These are phyloP conservation scores for Phytophthora sojae DNA, from an alignment of 352 stramenopile genomes.

Conservation along the genomic window DNA sequence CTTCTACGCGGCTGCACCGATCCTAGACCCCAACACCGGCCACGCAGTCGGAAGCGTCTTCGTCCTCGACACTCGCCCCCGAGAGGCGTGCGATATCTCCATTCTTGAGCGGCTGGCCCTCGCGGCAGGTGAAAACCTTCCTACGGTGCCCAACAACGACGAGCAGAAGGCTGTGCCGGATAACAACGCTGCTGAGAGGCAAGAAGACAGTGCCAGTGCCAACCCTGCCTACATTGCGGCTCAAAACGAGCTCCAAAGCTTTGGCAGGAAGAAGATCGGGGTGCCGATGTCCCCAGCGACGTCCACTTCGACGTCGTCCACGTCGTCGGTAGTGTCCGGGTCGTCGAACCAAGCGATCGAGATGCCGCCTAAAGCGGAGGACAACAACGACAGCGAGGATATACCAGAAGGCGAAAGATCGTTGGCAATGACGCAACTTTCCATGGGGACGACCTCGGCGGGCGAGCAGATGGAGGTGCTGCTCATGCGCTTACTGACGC, in stretches of 20 bases:
- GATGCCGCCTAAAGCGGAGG: constrained; percentile 13
- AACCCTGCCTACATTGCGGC: constrained; percentile 3
- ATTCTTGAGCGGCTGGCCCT: constrained; percentile 74
- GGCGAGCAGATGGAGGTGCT: constrained; percentile 71
- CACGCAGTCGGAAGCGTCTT: constrained; percentile 80
- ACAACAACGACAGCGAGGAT: constrained; percentile 9
- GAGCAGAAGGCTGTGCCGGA: constrained; percentile 6
- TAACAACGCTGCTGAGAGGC: constrained; percentile 13
- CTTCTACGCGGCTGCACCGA: constrained; percentile 93
- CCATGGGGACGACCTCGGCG: constrained; percentile 36
- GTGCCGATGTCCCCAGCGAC: constrained; percentile 27
- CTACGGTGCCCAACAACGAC: not conserved
- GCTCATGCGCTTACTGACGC: constrained; percentile 81
- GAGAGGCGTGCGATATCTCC: constrained; percentile 72
- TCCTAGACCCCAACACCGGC: constrained; percentile 65
- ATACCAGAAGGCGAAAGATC: constrained; percentile 14
- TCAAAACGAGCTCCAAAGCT: constrained; percentile 25
- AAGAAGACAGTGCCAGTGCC: constrained; percentile 6
- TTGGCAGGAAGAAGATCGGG: constrained; percentile 19
- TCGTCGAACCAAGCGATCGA: constrained; percentile 11
- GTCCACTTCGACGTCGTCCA: constrained; percentile 41
- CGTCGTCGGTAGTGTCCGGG: constrained; percentile 38
- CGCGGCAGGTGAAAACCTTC: constrained; percentile 66
- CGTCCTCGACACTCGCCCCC: constrained; percentile 81
- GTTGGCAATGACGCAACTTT: constrained; percentile 36